A percentile compares a stretch with the other conserved stretches of the same genome.
Evolutionary conservation across 1,139 yeast genomes (phyloP).

Genomic region (Magnusiomyces paraingens): DNA sequence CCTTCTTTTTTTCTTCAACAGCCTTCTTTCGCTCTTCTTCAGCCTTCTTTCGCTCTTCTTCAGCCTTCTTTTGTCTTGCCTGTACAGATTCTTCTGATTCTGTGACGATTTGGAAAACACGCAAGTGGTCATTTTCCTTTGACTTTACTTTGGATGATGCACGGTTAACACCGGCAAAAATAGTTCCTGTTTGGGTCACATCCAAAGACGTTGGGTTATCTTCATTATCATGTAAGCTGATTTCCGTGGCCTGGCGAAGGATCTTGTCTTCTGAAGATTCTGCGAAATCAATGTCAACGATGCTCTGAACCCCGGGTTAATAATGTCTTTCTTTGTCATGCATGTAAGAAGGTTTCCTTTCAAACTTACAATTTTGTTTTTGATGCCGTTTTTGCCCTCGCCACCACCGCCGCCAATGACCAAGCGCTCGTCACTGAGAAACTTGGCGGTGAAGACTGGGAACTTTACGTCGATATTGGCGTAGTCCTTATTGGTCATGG

Average conservation of each 20-base stretch:
- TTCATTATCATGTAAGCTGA: constrained; percentile 23
- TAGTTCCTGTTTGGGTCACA: constrained; percentile 30
- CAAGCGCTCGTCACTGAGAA: constrained; percentile 54
- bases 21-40: neutral
- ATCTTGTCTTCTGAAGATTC: constrained; percentile 6
- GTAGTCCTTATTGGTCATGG: neutral
- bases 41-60: neutral
- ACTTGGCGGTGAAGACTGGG: constrained; percentile 77
- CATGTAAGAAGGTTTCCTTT: neutral
- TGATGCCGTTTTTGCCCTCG: constrained; percentile 81
- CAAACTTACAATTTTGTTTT: constrained; percentile 53
- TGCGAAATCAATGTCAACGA: constrained; percentile 18
- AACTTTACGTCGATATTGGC: constrained; percentile 51
- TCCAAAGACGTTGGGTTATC: constrained; percentile 34
- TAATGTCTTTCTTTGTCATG: no score
- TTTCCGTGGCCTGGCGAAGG: constrained; percentile 19
- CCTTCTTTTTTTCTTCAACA: neutral
- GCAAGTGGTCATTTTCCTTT: constrained; percentile 65
- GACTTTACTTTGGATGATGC: constrained; percentile 47
- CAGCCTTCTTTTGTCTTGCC: neutral
- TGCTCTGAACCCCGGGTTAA: constrained; percentile 14
- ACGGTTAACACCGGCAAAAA: constrained; percentile 73
- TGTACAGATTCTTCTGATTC: neutral
- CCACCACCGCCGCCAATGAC: constrained; percentile 94
- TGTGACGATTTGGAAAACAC: constrained; percentile 42